phyloP scores from a whole-genome alignment of 768 basidiomycete species.

The Ramaria rubella region DNA sequence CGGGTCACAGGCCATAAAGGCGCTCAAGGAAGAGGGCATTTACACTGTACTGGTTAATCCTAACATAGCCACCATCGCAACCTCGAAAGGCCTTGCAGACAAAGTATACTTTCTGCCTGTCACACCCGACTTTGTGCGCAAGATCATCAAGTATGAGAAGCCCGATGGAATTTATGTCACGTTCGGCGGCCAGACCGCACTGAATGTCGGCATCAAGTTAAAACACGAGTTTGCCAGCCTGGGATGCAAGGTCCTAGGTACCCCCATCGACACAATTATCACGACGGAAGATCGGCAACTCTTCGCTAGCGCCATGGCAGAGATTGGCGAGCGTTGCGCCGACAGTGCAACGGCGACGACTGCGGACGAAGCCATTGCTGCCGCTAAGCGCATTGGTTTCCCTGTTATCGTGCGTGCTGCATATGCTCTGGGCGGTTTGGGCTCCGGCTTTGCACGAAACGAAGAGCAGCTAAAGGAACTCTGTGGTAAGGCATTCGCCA shows the following conservation, averaged over 20 bases:
- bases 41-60: slow-evolving; percentile 99
- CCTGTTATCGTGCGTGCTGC: slow-evolving; percentile 97
- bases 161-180: slow-evolving; percentile 99
- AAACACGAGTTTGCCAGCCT: slow-evolving; percentile 91
- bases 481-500: slow-evolving; percentile 93
- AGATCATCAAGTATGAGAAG: slow-evolving; percentile 97
- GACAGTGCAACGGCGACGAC: slow-evolving; percentile 86
- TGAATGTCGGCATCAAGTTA: slow-evolving; percentile 95
- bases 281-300: slow-evolving; percentile 94
- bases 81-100: slow-evolving; percentile 94
- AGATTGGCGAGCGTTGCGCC: slow-evolving; percentile 94
- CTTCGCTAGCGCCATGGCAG: slow-evolving; percentile 89
- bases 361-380: slow-evolving; percentile 72
- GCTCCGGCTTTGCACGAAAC: slow-evolving; percentile 93
- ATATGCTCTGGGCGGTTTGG: slow-evolving; percentile 92
- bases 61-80: slow-evolving; percentile 98
- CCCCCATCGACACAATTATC: slow-evolving; percentile 95
- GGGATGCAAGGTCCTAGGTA: slow-evolving; percentile 91
- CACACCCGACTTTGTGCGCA: slow-evolving; percentile 94
- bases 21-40: slow-evolving; percentile 97
- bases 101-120: slow-evolving; percentile 99
- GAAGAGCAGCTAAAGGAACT: slow-evolving; percentile 83
- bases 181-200: slow-evolving; percentile 95
- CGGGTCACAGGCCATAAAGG: slow-evolving; percentile 98
- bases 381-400: slow-evolving; percentile 82